These are phyloP conservation scores for Psidium friedrichsthalianum DNA, from an alignment of 345 rosid genomes.

Conservation along the genomic window DNA sequence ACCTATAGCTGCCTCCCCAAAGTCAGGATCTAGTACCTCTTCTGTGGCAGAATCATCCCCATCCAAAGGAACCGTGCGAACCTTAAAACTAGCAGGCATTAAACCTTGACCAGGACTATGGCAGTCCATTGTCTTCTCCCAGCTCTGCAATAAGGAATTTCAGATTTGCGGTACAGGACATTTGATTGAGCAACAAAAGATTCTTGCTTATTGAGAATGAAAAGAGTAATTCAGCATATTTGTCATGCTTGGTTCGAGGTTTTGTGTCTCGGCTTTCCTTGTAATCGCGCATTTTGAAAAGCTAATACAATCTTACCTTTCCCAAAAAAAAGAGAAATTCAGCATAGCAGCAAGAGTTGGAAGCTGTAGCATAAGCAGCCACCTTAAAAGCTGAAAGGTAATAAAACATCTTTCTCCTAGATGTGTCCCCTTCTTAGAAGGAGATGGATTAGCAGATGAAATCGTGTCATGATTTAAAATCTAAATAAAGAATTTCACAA, in stretches of 20 bases:
- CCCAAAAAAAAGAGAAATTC: neutral
- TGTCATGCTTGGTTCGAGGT: too few species aligned
- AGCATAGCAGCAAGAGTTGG: neutral
- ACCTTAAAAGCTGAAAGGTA: neutral
- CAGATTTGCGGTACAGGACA: neutral
- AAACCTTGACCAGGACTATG: conserved; percentile 88
- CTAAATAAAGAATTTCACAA: neutral
- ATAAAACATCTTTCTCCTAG: neutral
- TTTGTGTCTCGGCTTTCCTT: too few species aligned
- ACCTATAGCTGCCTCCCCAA: conserved; percentile 94
- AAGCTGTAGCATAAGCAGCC: neutral
- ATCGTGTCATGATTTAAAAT: neutral
- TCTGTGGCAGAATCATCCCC: conserved; percentile 58
- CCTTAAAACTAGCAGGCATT: conserved; percentile 96
- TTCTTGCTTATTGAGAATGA: neutral
- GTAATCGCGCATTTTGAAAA: too few species aligned
- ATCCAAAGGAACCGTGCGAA: conserved; percentile 60
- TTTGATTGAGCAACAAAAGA: neutral
- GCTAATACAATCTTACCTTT: too few species aligned
- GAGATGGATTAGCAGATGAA: neutral
- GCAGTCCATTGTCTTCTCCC: conserved; percentile 95
- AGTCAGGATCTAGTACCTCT: conserved; percentile 80
- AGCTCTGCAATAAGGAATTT: conserved; percentile 36
- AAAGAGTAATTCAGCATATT: neutral
- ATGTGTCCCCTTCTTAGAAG: neutral